Evolutionary conservation across 164 flowering plant genomes (phyloP).

Genomic region (Pachysandra terminalis): DNA sequence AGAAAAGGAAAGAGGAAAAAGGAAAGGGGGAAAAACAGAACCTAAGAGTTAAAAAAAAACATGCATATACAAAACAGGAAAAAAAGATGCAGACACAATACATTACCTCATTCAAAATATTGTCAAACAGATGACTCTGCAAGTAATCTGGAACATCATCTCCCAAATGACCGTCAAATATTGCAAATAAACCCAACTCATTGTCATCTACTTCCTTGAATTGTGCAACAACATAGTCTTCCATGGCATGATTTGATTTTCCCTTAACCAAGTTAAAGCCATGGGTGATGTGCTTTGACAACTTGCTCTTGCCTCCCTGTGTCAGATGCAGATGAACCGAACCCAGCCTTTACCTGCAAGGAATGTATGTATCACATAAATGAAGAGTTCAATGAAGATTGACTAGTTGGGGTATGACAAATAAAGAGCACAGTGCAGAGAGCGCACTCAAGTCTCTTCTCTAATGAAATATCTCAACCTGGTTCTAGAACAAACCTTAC

Average conservation of each 20-base stretch:
- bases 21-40: neutral
- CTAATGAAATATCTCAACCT: too few species aligned
- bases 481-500: too few species aligned
- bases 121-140: conserved; percentile 67
- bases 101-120: conserved; percentile 79
- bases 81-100: neutral
- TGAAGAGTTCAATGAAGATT: neutral
- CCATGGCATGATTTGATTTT: conserved; percentile 74
- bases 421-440: too few species aligned
- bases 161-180: conserved; percentile 93
- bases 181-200: conserved; percentile 91
- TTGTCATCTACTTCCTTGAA: conserved; percentile 63
- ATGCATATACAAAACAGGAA: neutral
- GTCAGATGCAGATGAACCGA: conserved; percentile 54
- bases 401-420: too few species aligned
- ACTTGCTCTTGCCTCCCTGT: conserved; percentile 90
- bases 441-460: too few species aligned
- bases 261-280: conserved; percentile 86
- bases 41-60: neutral
- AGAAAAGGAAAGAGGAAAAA: neutral
- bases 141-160: conserved; percentile 74
- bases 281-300: conserved; percentile 61
- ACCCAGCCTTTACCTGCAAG: conserved; percentile 69
- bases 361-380: neutral
- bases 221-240: conserved; percentile 81